Conservation (phyloP, 257 asterid genomes). For the Striga asiatica region DNA sequence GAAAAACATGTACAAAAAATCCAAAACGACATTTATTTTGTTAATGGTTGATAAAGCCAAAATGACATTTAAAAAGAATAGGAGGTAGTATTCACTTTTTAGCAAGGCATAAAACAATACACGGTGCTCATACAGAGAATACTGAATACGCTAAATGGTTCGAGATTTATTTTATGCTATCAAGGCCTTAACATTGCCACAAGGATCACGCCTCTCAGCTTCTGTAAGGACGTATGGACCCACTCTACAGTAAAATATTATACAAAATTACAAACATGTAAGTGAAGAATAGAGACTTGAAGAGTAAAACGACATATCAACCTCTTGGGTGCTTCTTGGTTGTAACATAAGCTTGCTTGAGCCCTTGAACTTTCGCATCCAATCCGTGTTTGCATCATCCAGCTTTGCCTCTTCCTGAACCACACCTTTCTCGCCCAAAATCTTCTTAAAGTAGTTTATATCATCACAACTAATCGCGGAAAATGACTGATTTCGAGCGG, state of each 20-base stretch:
- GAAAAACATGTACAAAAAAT: too few species aligned
- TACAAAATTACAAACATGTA: not conserved
- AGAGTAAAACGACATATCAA: slow-evolving; percentile 18
- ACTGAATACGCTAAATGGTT: not conserved
- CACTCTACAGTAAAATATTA: not conserved
- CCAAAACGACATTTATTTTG: too few species aligned
- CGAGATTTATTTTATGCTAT: not conserved
- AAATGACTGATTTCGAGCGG: slow-evolving; percentile 47
- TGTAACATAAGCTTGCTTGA: slow-evolving; percentile 80
- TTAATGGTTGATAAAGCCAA: too few species aligned
- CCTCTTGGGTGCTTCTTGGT: slow-evolving; percentile 72
- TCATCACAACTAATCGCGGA: slow-evolving; percentile 52
- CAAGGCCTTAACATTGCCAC: not conserved
- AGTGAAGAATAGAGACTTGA: slow-evolving; percentile 1
- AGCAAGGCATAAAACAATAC: too few species aligned
- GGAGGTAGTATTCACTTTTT: too few species aligned
- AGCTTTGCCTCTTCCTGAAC: slow-evolving; percentile 68
- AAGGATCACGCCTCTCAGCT: not conserved
- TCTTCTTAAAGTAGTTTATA: slow-evolving; percentile 60
- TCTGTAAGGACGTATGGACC: too few species aligned
- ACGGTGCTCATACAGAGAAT: not conserved
- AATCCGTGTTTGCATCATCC: slow-evolving; percentile 79
- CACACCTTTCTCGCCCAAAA: slow-evolving; percentile 75
- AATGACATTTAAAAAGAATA: too few species aligned
- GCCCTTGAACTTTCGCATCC: slow-evolving; percentile 88